A percentile compares a stretch with the other conserved stretches of the same genome.
Evolutionary conservation across 2,329 filamentous ascomycete species (phyloP).

Genomic region (Diplodia scrobiculata): DNA sequence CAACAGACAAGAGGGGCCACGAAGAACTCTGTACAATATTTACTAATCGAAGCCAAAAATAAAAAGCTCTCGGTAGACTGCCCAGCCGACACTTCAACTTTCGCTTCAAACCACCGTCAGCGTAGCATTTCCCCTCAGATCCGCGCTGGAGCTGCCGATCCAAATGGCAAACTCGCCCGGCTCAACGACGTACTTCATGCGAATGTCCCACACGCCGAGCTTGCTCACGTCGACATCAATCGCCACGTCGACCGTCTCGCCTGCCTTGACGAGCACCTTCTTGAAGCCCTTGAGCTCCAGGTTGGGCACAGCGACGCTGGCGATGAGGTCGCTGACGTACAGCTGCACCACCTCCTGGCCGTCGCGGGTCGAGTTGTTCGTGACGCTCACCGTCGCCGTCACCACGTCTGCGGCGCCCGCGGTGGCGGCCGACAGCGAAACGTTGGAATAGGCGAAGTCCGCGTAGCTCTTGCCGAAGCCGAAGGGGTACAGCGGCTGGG

Average conservation of each 20-base stretch:
- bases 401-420: constrained; percentile 57
- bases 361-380: constrained; percentile 59
- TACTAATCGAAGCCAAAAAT: not conserved
- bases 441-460: constrained; percentile 61
- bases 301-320: constrained; percentile 66
- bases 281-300: constrained; percentile 67
- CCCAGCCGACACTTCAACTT: not conserved
- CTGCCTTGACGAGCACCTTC: constrained; percentile 64
- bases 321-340: constrained; percentile 65
- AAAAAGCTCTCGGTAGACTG: not conserved
- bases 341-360: constrained; percentile 69
- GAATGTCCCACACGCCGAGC: constrained; percentile 59
- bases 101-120: constrained; percentile 51
- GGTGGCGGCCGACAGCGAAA: constrained; percentile 54
- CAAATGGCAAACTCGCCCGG: constrained; percentile 66
- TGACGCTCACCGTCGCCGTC: constrained; percentile 63
- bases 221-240: constrained; percentile 56
- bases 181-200: constrained; percentile 74
- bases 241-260: constrained; percentile 58
- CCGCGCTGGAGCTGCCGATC: constrained; percentile 61
- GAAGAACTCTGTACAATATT: not conserved
- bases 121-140: constrained; percentile 59
- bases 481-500: constrained; percentile 65
- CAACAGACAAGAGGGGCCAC: too few species aligned
- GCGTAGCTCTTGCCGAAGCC: constrained; percentile 69